These are phyloP conservation scores for Tilletiopsis washingtonensis DNA, from an alignment of 1,284 basidiomycete species.

Conservation along the genomic window DNA sequence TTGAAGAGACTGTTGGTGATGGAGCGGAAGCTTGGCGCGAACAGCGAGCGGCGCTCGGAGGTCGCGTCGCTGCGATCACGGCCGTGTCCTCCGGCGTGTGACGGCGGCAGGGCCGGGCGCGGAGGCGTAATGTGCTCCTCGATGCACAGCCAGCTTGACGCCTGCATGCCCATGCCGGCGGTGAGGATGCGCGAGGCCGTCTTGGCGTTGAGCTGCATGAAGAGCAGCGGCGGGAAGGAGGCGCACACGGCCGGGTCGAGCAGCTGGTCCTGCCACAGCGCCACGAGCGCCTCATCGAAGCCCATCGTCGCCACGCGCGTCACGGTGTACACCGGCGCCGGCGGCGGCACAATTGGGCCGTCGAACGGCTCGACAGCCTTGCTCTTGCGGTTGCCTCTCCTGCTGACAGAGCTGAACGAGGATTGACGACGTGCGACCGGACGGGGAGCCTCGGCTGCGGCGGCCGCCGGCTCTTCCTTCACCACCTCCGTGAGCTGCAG, in stretches of 20 bases:
- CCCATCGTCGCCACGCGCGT: background rate
- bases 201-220: constrained; percentile 3
- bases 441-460: background rate
- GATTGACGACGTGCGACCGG: too few relatives aligned
- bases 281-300: constrained; percentile 4
- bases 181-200: constrained; percentile 1
- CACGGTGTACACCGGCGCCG: background rate
- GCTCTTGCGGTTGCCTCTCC: too few relatives aligned
- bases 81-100: background rate
- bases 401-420: too few relatives aligned
- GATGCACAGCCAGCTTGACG: constrained; percentile 4
- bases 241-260: constrained; percentile 1
- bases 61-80: background rate
- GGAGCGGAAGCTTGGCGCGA: constrained; percentile 3
- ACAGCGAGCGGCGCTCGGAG: constrained; percentile 6
- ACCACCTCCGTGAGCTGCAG: background rate
- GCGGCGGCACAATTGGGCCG: background rate
- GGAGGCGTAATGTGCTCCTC: constrained; percentile 2
- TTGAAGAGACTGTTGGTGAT: background rate
- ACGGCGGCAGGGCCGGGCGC: background rate
- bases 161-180: background rate
- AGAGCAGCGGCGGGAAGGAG: background rate
- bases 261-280: constrained; percentile 9
- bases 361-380: background rate
- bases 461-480: background rate